Percentiles rank a stretch among this genome's conserved stretches.
phyloP scores from a whole-genome alignment of 192 early-diverging fungal genomes.

The Coemansia reversa region DNA sequence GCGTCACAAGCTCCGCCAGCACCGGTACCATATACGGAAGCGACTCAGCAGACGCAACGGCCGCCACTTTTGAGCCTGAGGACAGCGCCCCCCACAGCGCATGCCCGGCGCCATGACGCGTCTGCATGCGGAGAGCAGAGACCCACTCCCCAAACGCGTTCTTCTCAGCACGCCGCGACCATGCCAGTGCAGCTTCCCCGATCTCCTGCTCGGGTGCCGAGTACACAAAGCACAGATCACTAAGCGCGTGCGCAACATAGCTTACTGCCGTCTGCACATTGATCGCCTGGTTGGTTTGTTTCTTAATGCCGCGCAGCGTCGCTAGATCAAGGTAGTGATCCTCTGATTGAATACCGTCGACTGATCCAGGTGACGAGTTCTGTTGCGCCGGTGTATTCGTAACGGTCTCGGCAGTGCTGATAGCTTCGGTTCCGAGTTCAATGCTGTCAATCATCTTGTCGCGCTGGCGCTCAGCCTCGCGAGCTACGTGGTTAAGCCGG shows the following conservation, averaged over 20 bases:
- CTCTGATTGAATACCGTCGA: conserved; percentile 21
- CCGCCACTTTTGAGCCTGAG: conserved; percentile 50
- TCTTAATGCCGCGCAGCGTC: conserved; percentile 13
- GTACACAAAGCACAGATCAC: conserved; percentile 83
- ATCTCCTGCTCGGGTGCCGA: conserved; percentile 62
- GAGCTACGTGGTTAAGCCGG: conserved; percentile 48
- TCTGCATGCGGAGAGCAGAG: conserved; percentile 75
- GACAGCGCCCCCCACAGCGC: conserved; percentile 76
- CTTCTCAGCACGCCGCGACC: conserved; percentile 62
- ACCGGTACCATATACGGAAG: conserved; percentile 82
- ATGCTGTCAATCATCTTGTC: conserved; percentile 45
- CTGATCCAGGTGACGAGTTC: conserved; percentile 32
- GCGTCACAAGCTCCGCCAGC: conserved; percentile 68
- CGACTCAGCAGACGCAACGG: conserved; percentile 71
- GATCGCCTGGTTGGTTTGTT: conserved; percentile 32
- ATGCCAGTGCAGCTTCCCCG: conserved; percentile 64
- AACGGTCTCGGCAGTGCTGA: conserved; percentile 28
- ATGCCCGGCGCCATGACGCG: conserved; percentile 73
- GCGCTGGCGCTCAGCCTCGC: conserved; percentile 53
- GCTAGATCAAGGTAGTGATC: conserved; percentile 20
- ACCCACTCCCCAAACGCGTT: conserved; percentile 71
- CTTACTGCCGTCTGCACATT: conserved; percentile 67
- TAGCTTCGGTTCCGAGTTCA: conserved; percentile 41
- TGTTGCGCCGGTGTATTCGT: conserved; percentile 31
- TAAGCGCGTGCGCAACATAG: conserved; percentile 76